Conservation (phyloP, 1,284 basidiomycete genomes). For the Cryptococcus hybrid region DNA sequence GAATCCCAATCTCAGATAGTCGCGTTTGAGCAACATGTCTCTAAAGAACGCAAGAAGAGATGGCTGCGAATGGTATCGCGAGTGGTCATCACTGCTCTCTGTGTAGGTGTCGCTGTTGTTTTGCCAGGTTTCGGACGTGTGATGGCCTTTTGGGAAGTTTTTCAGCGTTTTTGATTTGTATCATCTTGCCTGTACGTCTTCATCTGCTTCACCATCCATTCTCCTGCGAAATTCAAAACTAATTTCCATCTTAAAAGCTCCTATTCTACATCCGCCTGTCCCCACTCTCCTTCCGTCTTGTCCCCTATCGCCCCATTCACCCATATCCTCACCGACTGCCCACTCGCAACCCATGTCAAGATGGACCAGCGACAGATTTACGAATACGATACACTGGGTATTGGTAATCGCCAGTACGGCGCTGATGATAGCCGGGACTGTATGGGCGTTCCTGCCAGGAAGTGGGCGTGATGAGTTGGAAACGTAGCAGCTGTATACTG, state of each 20-base stretch:
- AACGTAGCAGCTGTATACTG: no score
- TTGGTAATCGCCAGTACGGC: constrained; percentile 59
- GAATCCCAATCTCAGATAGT: neutral
- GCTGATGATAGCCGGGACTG: constrained; percentile 78
- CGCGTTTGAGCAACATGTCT: neutral
- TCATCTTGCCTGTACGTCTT: constrained; percentile 68
- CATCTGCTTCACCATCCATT: neutral
- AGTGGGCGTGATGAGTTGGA: constrained; percentile 26
- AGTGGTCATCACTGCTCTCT: constrained; percentile 35
- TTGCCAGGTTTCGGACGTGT: constrained; percentile 59
- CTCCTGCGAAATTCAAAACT: neutral
- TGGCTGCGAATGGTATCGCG: constrained; percentile 30
- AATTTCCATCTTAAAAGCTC: constrained; percentile 20
- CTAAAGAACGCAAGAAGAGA: constrained; percentile 23
- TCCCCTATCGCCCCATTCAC: constrained; percentile 35
- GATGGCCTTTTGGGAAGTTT: constrained; percentile 91
- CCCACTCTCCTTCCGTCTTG: constrained; percentile 12
- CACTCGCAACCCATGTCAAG: constrained; percentile 49
- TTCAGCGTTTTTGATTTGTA: constrained; percentile 77
- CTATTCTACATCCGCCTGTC: constrained; percentile 42
- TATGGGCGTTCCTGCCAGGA: constrained; percentile 60
- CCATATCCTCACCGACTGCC: neutral
- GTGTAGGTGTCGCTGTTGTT: constrained; percentile 32
- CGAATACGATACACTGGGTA: constrained; percentile 55
- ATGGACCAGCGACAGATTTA: constrained; percentile 15